These are phyloP conservation scores for Russula vinacea DNA, from an alignment of 768 basidiomycete species.

Conservation along the genomic window DNA sequence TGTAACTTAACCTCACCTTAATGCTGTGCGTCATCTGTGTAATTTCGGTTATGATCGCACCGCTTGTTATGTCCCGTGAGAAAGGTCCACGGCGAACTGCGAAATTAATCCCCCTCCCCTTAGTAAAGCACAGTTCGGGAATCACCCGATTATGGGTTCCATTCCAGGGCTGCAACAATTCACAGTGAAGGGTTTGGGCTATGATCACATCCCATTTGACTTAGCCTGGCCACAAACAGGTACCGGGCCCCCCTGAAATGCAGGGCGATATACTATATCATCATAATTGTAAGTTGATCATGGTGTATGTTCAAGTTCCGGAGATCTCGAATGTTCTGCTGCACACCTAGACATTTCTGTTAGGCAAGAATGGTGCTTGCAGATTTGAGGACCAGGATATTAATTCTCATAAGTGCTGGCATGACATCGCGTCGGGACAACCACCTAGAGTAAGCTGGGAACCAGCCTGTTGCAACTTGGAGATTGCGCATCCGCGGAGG, in stretches of 20 bases:
- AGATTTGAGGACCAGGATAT: neutral
- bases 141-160: constrained; percentile 9
- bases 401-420: constrained; percentile 7
- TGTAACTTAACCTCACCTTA: constrained; percentile 16
- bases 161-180: constrained; percentile 14
- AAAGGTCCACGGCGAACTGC: constrained; percentile 14
- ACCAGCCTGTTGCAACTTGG: constrained; percentile 18
- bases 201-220: constrained; percentile 12
- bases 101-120: constrained; percentile 5
- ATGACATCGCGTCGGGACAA: constrained; percentile 1
- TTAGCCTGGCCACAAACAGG: constrained; percentile 22
- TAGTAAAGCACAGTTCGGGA: neutral
- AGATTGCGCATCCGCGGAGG: no score
- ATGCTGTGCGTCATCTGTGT: constrained; percentile 19
- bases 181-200: constrained; percentile 14
- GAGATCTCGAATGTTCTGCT: neutral
- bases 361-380: neutral
- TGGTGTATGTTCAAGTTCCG: neutral
- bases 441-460: constrained; percentile 19
- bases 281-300: neutral
- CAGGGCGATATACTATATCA: neutral
- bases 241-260: constrained; percentile 4
- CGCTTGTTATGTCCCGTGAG: constrained; percentile 10
- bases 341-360: neutral
- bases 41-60: constrained; percentile 12